These are phyloP conservation scores for Hygrocybe coccinea DNA, from an alignment of 768 basidiomycete genomes.

Conservation along the genomic window DNA sequence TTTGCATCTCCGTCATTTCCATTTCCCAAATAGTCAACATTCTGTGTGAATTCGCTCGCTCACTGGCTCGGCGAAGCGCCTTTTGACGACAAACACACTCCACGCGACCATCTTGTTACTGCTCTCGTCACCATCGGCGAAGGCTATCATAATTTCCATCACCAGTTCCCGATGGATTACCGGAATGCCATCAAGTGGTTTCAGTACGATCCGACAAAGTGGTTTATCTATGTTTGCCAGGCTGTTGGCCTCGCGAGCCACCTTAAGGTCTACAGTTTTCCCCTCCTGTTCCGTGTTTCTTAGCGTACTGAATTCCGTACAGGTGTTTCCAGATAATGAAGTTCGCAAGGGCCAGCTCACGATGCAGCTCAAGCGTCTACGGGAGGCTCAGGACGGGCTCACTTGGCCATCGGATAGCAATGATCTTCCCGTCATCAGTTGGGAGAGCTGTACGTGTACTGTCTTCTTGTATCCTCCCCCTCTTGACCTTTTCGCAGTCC, in stretches of 20 bases:
- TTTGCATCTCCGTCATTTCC: slow-evolving; percentile 40
- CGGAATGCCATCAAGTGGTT: slow-evolving; percentile 94
- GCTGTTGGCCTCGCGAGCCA: slow-evolving; percentile 64
- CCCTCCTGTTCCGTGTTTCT: background rate
- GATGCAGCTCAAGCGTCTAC: slow-evolving; percentile 87
- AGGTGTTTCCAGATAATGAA: slow-evolving; percentile 54
- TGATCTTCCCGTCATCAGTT: slow-evolving; percentile 75
- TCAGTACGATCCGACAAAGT: slow-evolving; percentile 90
- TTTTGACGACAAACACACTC: slow-evolving; percentile 80
- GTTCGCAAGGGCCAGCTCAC: slow-evolving; percentile 86
- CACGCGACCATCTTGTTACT: slow-evolving; percentile 83
- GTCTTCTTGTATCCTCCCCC: background rate
- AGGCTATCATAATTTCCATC: slow-evolving; percentile 99
- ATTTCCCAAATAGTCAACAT: slow-evolving; percentile 85
- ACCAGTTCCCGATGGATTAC: slow-evolving; percentile 96
- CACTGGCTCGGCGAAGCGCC: slow-evolving; percentile 90
- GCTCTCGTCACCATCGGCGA: slow-evolving; percentile 90
- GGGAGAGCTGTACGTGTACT: slow-evolving; percentile 71
- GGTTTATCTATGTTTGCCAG: slow-evolving; percentile 72
- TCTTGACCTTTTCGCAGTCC: slow-evolving; percentile 45
- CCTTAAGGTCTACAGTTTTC: slow-evolving; percentile 44
- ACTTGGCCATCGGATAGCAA: slow-evolving; percentile 74
- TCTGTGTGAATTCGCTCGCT: slow-evolving; percentile 94
- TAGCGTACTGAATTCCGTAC: background rate
- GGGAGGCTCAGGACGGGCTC: slow-evolving; percentile 69